A percentile compares a stretch with the other conserved stretches of the same genome.
phyloP scores from a whole-genome alignment of 208 protist genomes.

The Leishmania guyanensis region DNA sequence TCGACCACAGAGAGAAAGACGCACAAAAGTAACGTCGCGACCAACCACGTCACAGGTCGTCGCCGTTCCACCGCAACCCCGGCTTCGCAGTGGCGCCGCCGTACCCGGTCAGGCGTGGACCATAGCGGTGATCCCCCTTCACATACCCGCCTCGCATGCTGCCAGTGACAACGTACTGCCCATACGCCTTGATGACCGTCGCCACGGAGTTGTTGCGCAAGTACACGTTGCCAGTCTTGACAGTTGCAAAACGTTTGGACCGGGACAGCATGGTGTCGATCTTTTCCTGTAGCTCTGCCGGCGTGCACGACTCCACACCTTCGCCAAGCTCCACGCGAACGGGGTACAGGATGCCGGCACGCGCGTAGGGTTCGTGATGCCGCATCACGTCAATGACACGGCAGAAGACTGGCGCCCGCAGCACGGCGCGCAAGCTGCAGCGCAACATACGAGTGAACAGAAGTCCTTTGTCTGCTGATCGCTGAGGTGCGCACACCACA shows the following conservation, averaged over 20 bases:
- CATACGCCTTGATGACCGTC: constrained; percentile 65
- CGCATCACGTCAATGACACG: constrained; percentile 81
- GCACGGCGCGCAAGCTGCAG: background rate
- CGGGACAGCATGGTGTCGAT: constrained; percentile 68
- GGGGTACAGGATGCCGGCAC: constrained; percentile 73
- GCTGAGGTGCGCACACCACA: background rate
- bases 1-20: background rate
- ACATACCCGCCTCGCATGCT: constrained; percentile 89
- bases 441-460: constrained; percentile 14
- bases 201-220: constrained; percentile 65
- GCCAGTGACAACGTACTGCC: constrained; percentile 80
- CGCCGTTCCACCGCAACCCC: constrained; percentile 84
- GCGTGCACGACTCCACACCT: constrained; percentile 61
- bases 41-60: constrained; percentile 52
- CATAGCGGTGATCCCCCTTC: constrained; percentile 85
- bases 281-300: constrained; percentile 62
- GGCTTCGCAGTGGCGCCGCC: constrained; percentile 84
- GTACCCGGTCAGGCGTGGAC: constrained; percentile 81
- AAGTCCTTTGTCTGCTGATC: constrained; percentile 2
- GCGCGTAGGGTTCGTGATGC: constrained; percentile 62
- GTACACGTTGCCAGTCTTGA: constrained; percentile 74
- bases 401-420: constrained; percentile 74
- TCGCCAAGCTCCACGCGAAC: constrained; percentile 82
- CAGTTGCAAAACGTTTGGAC: constrained; percentile 72
- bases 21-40: background rate